These are phyloP conservation scores for Aspergillus thermomutatus DNA, from an alignment of 2,329 filamentous ascomycete genomes.

Conservation along the genomic window DNA sequence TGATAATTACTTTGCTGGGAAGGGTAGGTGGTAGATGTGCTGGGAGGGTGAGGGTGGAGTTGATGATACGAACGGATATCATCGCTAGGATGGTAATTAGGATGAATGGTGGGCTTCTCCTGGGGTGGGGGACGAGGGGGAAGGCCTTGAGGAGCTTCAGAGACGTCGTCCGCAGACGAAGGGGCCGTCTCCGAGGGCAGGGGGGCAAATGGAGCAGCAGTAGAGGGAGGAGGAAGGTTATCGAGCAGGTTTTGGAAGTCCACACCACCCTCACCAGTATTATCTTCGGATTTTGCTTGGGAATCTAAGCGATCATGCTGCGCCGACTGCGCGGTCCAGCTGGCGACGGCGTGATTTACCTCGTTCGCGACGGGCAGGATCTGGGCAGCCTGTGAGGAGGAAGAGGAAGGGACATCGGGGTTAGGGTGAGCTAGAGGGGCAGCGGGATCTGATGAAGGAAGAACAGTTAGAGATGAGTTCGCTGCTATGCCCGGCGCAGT, in stretches of 20 bases:
- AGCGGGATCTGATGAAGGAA: conserved; percentile 24
- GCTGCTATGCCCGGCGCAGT: conserved; percentile 9
- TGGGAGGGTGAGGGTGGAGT: conserved; percentile 27
- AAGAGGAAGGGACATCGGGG: conserved; percentile 20
- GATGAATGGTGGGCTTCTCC: conserved; percentile 38
- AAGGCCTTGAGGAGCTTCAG: conserved; percentile 22
- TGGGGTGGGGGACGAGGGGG: conserved; percentile 23
- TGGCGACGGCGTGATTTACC: conserved; percentile 26
- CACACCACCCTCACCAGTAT: conserved; percentile 37
- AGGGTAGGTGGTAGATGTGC: conserved; percentile 25
- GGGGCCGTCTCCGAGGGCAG: conserved; percentile 20
- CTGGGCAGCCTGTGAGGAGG: conserved; percentile 24
- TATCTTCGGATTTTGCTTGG: conserved; percentile 19
- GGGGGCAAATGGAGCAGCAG: conserved; percentile 24
- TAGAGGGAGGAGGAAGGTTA: conserved; percentile 41
- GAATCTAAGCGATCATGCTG: conserved; percentile 22
- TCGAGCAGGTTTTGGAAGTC: conserved; percentile 49
- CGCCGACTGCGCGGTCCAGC: conserved; percentile 17
- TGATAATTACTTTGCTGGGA: conserved; percentile 37
- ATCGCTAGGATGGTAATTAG: conserved; percentile 37
- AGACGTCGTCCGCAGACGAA: conserved; percentile 24
- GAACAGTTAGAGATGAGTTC: conserved; percentile 23
- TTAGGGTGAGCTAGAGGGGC: conserved; percentile 23
- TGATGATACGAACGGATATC: conserved; percentile 41
- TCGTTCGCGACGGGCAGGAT: conserved; percentile 26